Base-by-base conservation (phyloP, 1,139 yeast species). In the Schizosaccharomyces versatilis region DNA sequence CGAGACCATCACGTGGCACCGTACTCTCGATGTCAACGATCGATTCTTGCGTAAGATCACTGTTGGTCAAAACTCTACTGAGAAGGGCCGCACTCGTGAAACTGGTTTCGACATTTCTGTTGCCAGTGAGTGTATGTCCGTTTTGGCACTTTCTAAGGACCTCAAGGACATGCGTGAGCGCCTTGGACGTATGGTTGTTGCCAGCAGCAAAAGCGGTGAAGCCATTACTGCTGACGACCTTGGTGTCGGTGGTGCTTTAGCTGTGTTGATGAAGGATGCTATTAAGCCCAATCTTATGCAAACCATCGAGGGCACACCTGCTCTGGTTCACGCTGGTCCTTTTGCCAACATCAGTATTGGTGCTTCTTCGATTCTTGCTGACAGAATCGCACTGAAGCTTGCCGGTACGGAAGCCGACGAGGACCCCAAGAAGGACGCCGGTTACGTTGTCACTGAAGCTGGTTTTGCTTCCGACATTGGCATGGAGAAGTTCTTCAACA, bases 401-500 rank as follows among this genome's bases (percentile, higher is more conserved):
- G 49, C 38, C 19, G 49, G 49, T 24, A 44, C 49, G 12, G 49
- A 44, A 24, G n/a, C 36, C 12, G 19, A 19, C 12, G 49, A 44
- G 14, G 32, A n/a, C 8, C 36, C 49, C 32, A 24, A 24, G 32
- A 36, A 44, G 7, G 32, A 24, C 69, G 79, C 81, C 62, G 97
- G 97, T 62, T 88, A 80, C 66, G 97, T 88, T 58, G 88, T 88
- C 57, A 88, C 97, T 54, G 97, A 88, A 69, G 97, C 97, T 41
- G 98, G 97, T 59, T 90, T 90, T 73, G 98, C 90, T 69, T 88
- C 90, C 75, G 90, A 97, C 56, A 90, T 90, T 96, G 98, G 98
- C 67, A 97, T 97, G 67, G 98, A 90, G 72, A 78, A 97, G 68
- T 90, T 90, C 73, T 78, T 88, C 70, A 88, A 90, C 73, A 90